Percentiles rank a stretch among this genome's conserved stretches.
These are phyloP conservation scores for Diplodia sapinea DNA, from an alignment of 2,329 filamentous ascomycete genomes.

Conservation along the genomic window DNA sequence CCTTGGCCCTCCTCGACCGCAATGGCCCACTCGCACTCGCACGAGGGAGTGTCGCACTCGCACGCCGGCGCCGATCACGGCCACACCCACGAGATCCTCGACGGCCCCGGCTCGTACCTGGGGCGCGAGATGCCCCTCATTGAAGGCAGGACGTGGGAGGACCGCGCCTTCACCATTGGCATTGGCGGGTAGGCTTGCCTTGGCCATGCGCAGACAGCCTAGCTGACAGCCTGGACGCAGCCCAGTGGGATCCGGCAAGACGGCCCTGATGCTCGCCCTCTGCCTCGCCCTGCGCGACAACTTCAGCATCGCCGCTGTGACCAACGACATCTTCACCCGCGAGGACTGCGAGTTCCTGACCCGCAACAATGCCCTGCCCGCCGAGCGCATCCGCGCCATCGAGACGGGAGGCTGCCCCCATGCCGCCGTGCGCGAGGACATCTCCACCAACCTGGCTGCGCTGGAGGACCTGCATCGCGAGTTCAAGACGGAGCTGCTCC, in stretches of 20 bases:
- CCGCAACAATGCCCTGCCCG: conserved; percentile 79
- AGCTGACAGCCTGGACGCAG: conserved; percentile 79
- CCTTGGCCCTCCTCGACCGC: background rate
- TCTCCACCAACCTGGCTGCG: conserved; percentile 88
- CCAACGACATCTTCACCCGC: conserved; percentile 97
- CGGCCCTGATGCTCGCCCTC: conserved; percentile 92
- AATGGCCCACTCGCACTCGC: conserved; percentile 55
- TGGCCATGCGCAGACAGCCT: conserved; percentile 60
- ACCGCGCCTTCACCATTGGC: conserved; percentile 93
- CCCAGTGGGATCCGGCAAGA: conserved; percentile 96
- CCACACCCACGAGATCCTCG: conserved; percentile 93
- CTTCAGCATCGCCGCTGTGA: conserved; percentile 91
- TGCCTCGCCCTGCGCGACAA: conserved; percentile 80
- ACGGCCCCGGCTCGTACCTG: conserved; percentile 88
- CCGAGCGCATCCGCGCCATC: conserved; percentile 87
- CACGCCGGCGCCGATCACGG: conserved; percentile 72
- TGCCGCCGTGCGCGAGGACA: conserved; percentile 96
- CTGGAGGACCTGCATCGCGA: conserved; percentile 84
- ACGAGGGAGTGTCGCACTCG: conserved; percentile 55
- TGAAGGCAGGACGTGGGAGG: conserved; percentile 84
- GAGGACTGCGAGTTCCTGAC: conserved; percentile 99
- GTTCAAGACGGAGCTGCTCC: conserved; percentile 80
- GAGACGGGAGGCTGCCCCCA: conserved; percentile 98
- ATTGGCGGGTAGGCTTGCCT: conserved; percentile 80
- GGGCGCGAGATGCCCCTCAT: conserved; percentile 92